Conservation (phyloP, 768 basidiomycete species). For the Boletus sp. region DNA sequence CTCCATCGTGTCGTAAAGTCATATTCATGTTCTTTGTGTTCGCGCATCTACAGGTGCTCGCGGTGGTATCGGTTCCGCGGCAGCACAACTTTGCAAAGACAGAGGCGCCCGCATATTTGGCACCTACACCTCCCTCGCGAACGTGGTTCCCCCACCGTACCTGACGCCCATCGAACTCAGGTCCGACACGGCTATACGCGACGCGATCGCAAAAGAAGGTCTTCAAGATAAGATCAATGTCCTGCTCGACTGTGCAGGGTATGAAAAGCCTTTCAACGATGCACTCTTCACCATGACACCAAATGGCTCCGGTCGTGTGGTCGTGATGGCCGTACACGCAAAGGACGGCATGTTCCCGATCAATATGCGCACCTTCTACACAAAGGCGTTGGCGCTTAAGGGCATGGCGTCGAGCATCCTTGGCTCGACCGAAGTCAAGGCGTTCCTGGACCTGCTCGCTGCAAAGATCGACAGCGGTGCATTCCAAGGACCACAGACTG, state of each 20-base stretch:
- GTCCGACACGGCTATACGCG: conserved; percentile 31
- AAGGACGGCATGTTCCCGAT: conserved; percentile 32
- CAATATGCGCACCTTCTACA: conserved; percentile 32
- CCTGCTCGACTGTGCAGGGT: conserved; percentile 35
- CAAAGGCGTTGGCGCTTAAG: conserved; percentile 31
- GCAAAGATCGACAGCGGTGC: conserved; percentile 30
- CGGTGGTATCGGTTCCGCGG: conserved; percentile 35
- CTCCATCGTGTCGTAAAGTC: neutral
- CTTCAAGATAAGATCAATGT: conserved; percentile 34
- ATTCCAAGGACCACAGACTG: conserved; percentile 27
- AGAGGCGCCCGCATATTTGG: conserved; percentile 34
- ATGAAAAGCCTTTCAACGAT: conserved; percentile 34
- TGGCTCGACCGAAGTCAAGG: conserved; percentile 22
- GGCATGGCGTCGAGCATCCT: conserved; percentile 33
- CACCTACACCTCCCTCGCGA: conserved; percentile 33
- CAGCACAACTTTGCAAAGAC: conserved; percentile 32
- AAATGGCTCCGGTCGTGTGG: conserved; percentile 31
- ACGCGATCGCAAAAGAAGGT: conserved; percentile 24
- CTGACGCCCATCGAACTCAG: conserved; percentile 33
- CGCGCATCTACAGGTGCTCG: conserved; percentile 26
- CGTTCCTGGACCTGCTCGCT: conserved; percentile 28
- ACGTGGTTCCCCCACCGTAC: conserved; percentile 24
- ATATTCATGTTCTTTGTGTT: neutral
- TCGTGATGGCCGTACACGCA: conserved; percentile 36
- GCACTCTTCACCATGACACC: conserved; percentile 35